These are phyloP conservation scores for Penicillium bialowiezense DNA, from an alignment of 495 filamentous ascomycete genomes.

Conservation along the genomic window DNA sequence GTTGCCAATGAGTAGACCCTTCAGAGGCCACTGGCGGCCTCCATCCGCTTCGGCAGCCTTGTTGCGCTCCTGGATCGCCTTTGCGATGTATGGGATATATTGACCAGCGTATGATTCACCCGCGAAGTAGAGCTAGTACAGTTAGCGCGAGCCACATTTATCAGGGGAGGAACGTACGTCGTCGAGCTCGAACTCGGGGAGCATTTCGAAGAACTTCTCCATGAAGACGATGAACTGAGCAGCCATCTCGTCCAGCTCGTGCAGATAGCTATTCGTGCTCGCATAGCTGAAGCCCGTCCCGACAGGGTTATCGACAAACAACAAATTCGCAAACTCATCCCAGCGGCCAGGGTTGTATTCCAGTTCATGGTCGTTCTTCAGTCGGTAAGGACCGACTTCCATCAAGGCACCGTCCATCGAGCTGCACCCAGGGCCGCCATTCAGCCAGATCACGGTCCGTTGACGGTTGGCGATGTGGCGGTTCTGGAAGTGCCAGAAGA, in stretches of 20 bases:
- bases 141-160: slow-evolving; percentile 23
- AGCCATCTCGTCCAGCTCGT: slow-evolving; percentile 86
- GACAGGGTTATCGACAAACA: slow-evolving; percentile 96
- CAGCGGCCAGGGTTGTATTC: slow-evolving; percentile 86
- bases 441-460: slow-evolving; percentile 94
- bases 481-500: slow-evolving; percentile 98
- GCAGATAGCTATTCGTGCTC: slow-evolving; percentile 78
- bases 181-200: slow-evolving; percentile 89
- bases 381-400: slow-evolving; percentile 92
- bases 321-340: slow-evolving; percentile 94
- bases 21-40: slow-evolving; percentile 66
- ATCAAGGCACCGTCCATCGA: slow-evolving; percentile 96
- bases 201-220: slow-evolving; percentile 83
- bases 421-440: slow-evolving; percentile 94
- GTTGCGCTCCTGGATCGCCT: slow-evolving; percentile 83
- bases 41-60: slow-evolving; percentile 28
- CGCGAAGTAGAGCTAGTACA: slow-evolving; percentile 78
- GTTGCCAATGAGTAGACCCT: slow-evolving; percentile 90
- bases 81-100: slow-evolving; percentile 94
- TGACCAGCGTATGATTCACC: slow-evolving; percentile 97
- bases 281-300: slow-evolving; percentile 96
- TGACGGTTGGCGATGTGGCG: slow-evolving; percentile 89
- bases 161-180: slow-evolving; percentile 63
- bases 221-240: slow-evolving; percentile 83
- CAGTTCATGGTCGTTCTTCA: slow-evolving; percentile 72